Evolutionary conservation across 352 stramenopile genomes (phyloP), one percentile per base, ranked within the genome.

Genomic region (Phytophthora citricola): DNA sequence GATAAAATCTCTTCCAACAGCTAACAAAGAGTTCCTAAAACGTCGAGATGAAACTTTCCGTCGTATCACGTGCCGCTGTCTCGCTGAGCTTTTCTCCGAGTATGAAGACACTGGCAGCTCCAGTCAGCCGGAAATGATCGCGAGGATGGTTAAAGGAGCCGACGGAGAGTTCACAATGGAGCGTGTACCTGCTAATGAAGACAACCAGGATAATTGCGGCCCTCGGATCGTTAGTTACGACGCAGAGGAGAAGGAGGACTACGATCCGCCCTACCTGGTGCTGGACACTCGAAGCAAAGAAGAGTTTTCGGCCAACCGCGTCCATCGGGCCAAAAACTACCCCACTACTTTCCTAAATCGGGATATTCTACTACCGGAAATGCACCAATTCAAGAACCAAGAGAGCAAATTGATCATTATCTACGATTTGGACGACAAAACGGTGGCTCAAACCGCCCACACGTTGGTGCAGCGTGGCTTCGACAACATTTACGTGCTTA

Each of bases 401-500:
- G 85, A 91, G 44, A 73, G 73, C 57, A 79, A 91, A 68, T 69
- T 93, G 24, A 83, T 95, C 34, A 81, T 95, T 29, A 38, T 95
- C 15, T 95, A 95, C 64, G 84, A 92, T 57, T 45, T 87, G 53
- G 85, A 93, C 50, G 87, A 93, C 36, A 92, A 87, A 56, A 69
- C 72, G 1, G 79, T 80, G 17, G 58, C 73, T 22, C 76, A 87
- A 52, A 90, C 83, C 0, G 87, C 87, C 0, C 82, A 89, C 54
- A 83, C 76, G 26, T 71, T 95, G 36, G 85, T 91, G 11, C 87
- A 95, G 64, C 84, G 85, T 11, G 87, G 87, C 10, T 93, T 95
- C 48, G 83, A 93, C 75, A 95, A 95, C 69, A 73, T 95, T 31
- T 93, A 91, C 71, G 79, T 95, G 36, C 85, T 95, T 47, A 85